A percentile compares a stretch with the other conserved stretches of the same genome.
phyloP scores from a whole-genome alignment of 2,329 filamentous ascomycete species.

The Sporothrix humicola region DNA sequence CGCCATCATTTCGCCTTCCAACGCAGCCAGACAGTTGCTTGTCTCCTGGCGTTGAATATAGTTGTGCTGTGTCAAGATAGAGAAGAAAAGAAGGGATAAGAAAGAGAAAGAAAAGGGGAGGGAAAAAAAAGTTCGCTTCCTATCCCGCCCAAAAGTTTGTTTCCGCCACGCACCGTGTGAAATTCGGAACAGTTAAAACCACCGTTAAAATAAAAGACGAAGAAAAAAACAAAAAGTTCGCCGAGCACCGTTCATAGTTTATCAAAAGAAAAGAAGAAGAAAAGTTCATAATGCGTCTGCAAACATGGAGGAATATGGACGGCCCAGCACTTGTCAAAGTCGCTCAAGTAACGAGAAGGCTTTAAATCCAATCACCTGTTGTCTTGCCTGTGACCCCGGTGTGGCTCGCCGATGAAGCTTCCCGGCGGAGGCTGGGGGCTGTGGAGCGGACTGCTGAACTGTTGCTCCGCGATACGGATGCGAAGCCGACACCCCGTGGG shows the following conservation, averaged over 20 bases:
- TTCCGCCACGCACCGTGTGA: conserved; percentile 4
- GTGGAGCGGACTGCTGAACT: conserved; percentile 31
- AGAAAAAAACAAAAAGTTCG: background rate
- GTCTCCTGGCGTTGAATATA: background rate
- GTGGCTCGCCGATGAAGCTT: conserved; percentile 29
- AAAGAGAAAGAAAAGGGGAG: background rate
- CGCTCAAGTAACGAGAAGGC: background rate
- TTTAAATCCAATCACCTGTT: conserved; percentile 38
- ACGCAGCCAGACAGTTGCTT: background rate
- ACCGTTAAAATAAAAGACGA: background rate
- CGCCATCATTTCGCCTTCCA: conserved; percentile 1
- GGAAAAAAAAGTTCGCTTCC: background rate
- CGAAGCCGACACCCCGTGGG: conserved; percentile 51
- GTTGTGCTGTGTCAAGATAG: background rate
- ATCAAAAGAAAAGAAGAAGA: conserved; percentile 15
- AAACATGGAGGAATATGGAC: background rate
- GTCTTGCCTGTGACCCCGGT: conserved; percentile 26
- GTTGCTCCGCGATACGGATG: conserved; percentile 41
- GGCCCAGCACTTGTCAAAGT: background rate
- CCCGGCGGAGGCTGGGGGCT: conserved; percentile 23
- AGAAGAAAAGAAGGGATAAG: background rate
- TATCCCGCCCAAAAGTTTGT: background rate
- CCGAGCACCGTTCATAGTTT: background rate
- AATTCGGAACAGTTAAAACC: background rate
- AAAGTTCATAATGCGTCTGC: background rate